These are phyloP conservation scores for Strobilomyces echinocephalus DNA, from an alignment of 768 basidiomycete species.

Conservation along the genomic window DNA sequence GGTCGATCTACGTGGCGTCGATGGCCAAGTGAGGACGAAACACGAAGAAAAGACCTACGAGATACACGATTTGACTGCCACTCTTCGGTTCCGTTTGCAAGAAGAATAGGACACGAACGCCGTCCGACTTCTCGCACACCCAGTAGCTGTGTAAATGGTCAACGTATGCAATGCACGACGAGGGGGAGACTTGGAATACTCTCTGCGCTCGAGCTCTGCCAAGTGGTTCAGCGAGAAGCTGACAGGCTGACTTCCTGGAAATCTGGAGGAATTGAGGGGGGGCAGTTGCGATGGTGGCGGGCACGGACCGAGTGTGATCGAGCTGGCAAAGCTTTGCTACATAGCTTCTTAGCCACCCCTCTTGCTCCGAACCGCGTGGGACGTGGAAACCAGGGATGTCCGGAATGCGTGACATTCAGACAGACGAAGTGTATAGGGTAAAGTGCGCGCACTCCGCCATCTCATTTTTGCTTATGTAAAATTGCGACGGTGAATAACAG, in stretches of 20 bases:
- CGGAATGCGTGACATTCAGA: constrained; percentile 53
- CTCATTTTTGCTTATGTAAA: constrained; percentile 19
- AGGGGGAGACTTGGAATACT: constrained; percentile 43
- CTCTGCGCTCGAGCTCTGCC: constrained; percentile 71
- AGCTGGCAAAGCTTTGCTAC: constrained; percentile 66
- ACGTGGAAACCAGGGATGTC: constrained; percentile 66
- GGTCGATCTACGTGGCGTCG: constrained; percentile 68
- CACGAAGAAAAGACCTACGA: constrained; percentile 48
- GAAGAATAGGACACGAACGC: constrained; percentile 83
- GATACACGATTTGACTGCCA: constrained; percentile 59
- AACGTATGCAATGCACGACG: constrained; percentile 2
- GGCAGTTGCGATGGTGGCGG: background rate
- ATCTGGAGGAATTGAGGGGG: constrained; percentile 42
- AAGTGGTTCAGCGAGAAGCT: constrained; percentile 75
- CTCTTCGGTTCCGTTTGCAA: constrained; percentile 55
- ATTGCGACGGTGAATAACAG: background rate
- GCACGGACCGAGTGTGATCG: constrained; percentile 56
- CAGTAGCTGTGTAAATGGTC: constrained; percentile 63
- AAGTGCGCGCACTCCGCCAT: background rate
- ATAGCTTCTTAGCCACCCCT: constrained; percentile 56
- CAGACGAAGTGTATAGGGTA: background rate
- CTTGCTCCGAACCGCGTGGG: constrained; percentile 52
- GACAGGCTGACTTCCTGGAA: constrained; percentile 95
- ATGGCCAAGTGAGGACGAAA: background rate
- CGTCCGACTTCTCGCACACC: constrained; percentile 99